These are phyloP conservation scores for Agastache rugosa DNA, from an alignment of 257 asterid species.

Conservation along the genomic window DNA sequence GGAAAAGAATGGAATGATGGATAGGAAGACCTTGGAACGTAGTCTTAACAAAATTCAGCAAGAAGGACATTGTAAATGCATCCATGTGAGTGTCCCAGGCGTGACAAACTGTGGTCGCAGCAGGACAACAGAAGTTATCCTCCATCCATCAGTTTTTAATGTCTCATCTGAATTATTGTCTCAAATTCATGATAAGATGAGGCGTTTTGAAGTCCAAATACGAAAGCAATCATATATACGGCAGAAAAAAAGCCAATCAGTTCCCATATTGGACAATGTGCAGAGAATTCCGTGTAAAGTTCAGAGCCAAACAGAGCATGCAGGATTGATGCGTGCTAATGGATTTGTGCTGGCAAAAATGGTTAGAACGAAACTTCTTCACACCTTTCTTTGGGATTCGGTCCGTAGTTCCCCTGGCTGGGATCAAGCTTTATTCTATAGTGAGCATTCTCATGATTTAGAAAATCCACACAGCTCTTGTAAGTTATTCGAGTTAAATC, in stretches of 20 bases:
- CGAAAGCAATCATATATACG: slow-evolving; percentile 59
- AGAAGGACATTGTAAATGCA: slow-evolving; percentile 86
- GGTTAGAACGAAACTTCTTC: slow-evolving; percentile 89
- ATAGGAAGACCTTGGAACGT: slow-evolving; percentile 78
- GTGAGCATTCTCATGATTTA: slow-evolving; percentile 52
- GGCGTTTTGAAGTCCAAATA: slow-evolving; percentile 67
- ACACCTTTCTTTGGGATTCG: slow-evolving; percentile 78
- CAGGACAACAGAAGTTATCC: slow-evolving; percentile 71
- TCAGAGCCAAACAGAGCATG: slow-evolving; percentile 57
- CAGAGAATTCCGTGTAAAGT: slow-evolving; percentile 60
- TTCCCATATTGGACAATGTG: slow-evolving; percentile 65
- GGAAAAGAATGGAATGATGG: slow-evolving; percentile 68
- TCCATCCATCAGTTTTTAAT: slow-evolving; percentile 73
- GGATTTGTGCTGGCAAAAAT: slow-evolving; percentile 83
- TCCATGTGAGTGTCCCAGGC: slow-evolving; percentile 65
- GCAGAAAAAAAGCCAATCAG: slow-evolving; percentile 57
- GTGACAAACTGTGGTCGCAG: slow-evolving; percentile 80
- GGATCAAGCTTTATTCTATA: slow-evolving; percentile 59
- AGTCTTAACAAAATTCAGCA: slow-evolving; percentile 77
- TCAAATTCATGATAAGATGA: slow-evolving; percentile 77
- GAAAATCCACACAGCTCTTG: slow-evolving; percentile 81
- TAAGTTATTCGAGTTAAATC: slow-evolving; percentile 66
- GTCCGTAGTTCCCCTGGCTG: slow-evolving; percentile 57
- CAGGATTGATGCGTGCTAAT: slow-evolving; percentile 73
- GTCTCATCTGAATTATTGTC: slow-evolving; percentile 63